phyloP scores from a whole-genome alignment of 2,329 filamentous ascomycete species.

The Fusarium sp. region DNA sequence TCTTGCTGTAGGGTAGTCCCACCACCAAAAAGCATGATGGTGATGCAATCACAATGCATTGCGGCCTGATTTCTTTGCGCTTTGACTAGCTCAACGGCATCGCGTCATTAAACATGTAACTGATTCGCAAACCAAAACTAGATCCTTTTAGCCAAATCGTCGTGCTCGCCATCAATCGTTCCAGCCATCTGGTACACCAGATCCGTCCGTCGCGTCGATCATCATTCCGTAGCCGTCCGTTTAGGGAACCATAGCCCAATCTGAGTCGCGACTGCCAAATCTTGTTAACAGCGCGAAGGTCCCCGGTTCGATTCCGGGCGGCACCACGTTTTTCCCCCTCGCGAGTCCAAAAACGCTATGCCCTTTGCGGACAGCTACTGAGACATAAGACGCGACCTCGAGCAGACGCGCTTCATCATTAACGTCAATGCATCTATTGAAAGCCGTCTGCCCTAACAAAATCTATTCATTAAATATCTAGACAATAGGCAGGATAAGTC shows the following conservation, averaged over 20 bases:
- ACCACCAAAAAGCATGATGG: neutral
- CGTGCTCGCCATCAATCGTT: neutral
- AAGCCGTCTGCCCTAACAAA: too few relatives aligned
- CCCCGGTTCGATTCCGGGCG: slow-evolving; percentile 19
- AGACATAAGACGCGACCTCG: accelerated
- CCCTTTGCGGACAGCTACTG: neutral
- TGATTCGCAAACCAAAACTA: neutral
- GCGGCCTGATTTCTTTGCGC: neutral
- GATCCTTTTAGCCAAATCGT: neutral
- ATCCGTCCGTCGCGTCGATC: neutral
- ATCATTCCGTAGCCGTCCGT: neutral
- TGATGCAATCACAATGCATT: neutral
- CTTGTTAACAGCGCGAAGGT: slow-evolving; percentile 17
- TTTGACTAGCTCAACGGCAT: neutral
- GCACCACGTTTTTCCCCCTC: neutral
- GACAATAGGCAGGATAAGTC: slow-evolving; percentile 35
- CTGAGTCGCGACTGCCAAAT: neutral
- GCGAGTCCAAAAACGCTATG: accelerated
- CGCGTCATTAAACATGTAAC: neutral
- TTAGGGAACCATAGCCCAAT: neutral
- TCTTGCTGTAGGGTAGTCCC: neutral
- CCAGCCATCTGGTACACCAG: neutral
- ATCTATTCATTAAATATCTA: neutral
- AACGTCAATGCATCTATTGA: neutral
- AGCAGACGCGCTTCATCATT: neutral